These are phyloP conservation scores for Bondarzewia mesenterica DNA, from an alignment of 1,284 basidiomycete genomes.

Conservation along the genomic window DNA sequence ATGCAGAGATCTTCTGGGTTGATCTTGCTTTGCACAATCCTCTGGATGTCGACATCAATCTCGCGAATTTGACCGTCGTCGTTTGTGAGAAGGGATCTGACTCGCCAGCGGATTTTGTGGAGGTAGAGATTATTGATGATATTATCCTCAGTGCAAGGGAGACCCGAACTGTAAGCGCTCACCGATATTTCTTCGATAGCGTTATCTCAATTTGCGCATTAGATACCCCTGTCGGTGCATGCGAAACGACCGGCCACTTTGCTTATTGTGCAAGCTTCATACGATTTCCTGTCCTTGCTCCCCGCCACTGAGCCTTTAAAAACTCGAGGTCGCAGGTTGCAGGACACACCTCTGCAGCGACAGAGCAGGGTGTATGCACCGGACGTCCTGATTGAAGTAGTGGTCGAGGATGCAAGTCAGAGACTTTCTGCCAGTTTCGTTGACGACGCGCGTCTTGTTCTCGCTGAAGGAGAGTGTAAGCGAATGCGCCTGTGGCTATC, in stretches of 20 bases:
- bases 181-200: neutral
- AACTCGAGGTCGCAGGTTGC: constrained; percentile 56
- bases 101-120: constrained; percentile 32
- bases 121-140: constrained; percentile 52
- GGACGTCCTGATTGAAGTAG: constrained; percentile 45
- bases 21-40: constrained; percentile 65
- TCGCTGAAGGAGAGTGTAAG: constrained; percentile 59
- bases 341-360: constrained; percentile 62
- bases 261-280: constrained; percentile 46
- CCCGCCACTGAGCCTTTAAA: constrained; percentile 53
- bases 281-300: constrained; percentile 62
- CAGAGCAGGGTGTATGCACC: constrained; percentile 59
- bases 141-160: constrained; percentile 51
- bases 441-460: constrained; percentile 38
- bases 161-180: constrained; percentile 40
- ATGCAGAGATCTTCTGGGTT: constrained; percentile 66
- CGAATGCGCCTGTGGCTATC: constrained; percentile 45
- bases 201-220: constrained; percentile 1
- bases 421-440: constrained; percentile 49
- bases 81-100: constrained; percentile 34
- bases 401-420: constrained; percentile 53
- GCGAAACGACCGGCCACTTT: constrained; percentile 41
- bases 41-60: constrained; percentile 56
- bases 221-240: constrained; percentile 61
- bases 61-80: constrained; percentile 51